Percentiles rank a stretch among this genome's conserved stretches.
Conservation (phyloP, 768 basidiomycete genomes). For the Dacryopinax primogenitus region DNA sequence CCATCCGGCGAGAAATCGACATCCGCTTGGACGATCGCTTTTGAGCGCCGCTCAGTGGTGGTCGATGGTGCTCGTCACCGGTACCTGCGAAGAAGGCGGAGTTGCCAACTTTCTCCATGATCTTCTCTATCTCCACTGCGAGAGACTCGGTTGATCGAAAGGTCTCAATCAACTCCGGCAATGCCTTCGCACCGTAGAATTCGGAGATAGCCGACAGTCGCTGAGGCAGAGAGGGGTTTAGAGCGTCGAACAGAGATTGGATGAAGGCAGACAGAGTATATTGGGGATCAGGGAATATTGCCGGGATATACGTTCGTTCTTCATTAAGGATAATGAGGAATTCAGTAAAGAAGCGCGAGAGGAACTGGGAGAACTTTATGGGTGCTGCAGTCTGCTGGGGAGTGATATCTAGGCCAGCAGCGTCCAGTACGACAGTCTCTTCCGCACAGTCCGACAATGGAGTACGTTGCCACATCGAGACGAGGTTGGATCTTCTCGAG, state of each 20-base stretch:
- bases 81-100: conserved; percentile 28
- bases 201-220: conserved; percentile 60
- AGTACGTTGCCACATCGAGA: conserved; percentile 56
- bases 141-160: conserved; percentile 76
- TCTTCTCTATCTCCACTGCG: conserved; percentile 53
- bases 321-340: conserved; percentile 53
- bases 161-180: conserved; percentile 56
- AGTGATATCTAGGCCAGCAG: conserved; percentile 36
- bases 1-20: conserved; percentile 28
- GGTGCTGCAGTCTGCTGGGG: conserved; percentile 17
- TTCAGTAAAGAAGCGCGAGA: conserved; percentile 58
- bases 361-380: conserved; percentile 46
- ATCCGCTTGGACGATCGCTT: conserved; percentile 23
- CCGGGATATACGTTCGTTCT: conserved; percentile 60
- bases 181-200: conserved; percentile 46
- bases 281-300: conserved; percentile 79
- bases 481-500: conserved; percentile 51
- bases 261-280: conserved; percentile 68
- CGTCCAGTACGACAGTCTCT: conserved; percentile 6
- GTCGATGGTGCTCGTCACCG: conserved; percentile 12
- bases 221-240: conserved; percentile 71
- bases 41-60: conserved; percentile 16
- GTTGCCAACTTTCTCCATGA: conserved; percentile 53
- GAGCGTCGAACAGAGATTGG: conserved; percentile 60
- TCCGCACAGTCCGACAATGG: conserved; percentile 29